These are phyloP conservation scores for Huiozyma naganishii DNA, from an alignment of 805 yeast species.

Conservation along the genomic window DNA sequence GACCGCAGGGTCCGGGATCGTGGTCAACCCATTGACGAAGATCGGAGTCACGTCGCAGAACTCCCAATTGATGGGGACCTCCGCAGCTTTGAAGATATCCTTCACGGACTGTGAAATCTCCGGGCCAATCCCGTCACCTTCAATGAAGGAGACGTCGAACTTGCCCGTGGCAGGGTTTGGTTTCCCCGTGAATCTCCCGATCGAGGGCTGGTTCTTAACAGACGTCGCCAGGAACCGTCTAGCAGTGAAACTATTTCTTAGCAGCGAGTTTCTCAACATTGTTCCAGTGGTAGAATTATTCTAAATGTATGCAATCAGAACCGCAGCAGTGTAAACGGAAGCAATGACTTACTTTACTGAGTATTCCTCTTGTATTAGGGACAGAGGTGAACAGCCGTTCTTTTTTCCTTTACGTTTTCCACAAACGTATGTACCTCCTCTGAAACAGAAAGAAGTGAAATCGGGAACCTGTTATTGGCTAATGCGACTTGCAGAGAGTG, in stretches of 20 bases:
- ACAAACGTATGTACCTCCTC: too few species aligned
- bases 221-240: slow-evolving; percentile 12
- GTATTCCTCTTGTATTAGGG: too few species aligned
- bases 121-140: slow-evolving; percentile 97
- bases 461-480: too few species aligned
- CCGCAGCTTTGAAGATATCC: slow-evolving; percentile 85
- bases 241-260: slow-evolving; percentile 2
- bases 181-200: slow-evolving; percentile 26
- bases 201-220: slow-evolving; percentile 20
- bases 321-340: background rate
- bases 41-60: slow-evolving; percentile 92
- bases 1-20: slow-evolving; percentile 86
- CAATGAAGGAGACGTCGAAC: slow-evolving; percentile 88
- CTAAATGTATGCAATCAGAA: background rate
- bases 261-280: slow-evolving; percentile 8
- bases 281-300: slow-evolving; percentile 49
- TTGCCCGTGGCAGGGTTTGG: slow-evolving; percentile 54
- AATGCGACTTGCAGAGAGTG: too few species aligned
- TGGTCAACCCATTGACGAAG: slow-evolving; percentile 82
- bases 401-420: too few species aligned
- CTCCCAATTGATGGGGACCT: slow-evolving; percentile 96
- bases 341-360: too few species aligned
- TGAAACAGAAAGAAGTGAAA: too few species aligned
- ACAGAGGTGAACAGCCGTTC: too few species aligned
- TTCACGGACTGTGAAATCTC: slow-evolving; percentile 93